Base-by-base conservation (phyloP, 805 yeast genomes). In the Brettanomyces nanus region DNA sequence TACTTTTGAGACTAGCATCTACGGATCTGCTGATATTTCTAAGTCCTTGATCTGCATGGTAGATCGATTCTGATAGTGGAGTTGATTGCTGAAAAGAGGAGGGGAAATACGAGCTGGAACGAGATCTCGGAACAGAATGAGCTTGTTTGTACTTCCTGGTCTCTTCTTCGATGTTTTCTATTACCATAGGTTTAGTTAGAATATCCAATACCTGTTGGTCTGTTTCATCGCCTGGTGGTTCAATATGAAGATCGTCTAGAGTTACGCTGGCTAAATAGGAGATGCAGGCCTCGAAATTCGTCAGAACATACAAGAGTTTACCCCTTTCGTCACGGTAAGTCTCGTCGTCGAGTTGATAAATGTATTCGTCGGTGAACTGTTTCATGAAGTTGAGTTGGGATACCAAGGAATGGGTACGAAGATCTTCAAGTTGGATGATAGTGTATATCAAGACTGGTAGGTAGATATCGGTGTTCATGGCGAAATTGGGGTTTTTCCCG, bases 251-350 rank as follows among this genome's bases (percentile, higher is more conserved):
- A 41, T 61, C 58, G n/a, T 51, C 56, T 6, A 53, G 23, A 0
- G 59, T 58, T 4, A 58, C 63, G 32, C 58, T 56, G 3, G 56
- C 46, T 17, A 61, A 36, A 35, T 61, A 61, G 5, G 62, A 53
- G 11, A 61, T 39, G 23, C 62, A 51, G 4, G 66, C 66, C 41
- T 61, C 65, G 36, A 59, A 50, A 36, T 61, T 61, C 1, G 66
- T 61, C 31, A 57, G 43, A 14, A 59, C 61, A 36, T 61, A 61
- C 14, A 60, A 40, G 25, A 61, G 38, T 33, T 56, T 56, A 4
- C 65, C 63, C 19, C 39, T 50, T 32, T 58, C 62, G n/a, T 48
- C 49, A 35, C 54, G 52, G 26, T 40, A 36, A 10, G 46, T 44
- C 19, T 51, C 58, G 25, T 28, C 27, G 5, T 43, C 42, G 19